These are phyloP conservation scores for Penicillium fimorum DNA, from an alignment of 495 filamentous ascomycete species.

Conservation along the genomic window DNA sequence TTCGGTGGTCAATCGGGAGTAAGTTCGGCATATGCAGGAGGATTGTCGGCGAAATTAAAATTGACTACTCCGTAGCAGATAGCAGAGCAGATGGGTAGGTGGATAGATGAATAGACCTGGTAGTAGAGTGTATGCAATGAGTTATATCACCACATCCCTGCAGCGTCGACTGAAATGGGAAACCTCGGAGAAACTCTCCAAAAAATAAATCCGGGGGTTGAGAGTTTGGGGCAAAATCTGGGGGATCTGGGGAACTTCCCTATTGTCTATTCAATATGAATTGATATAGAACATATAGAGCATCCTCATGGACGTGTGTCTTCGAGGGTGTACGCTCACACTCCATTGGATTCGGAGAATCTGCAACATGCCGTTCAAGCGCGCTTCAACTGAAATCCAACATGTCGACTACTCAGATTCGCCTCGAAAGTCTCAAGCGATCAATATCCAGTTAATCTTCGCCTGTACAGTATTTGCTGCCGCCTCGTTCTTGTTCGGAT, in stretches of 20 bases:
- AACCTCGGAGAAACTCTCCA: conserved; percentile 25
- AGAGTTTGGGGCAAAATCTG: conserved; percentile 14
- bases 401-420: conserved; percentile 21
- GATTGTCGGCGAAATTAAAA: conserved; percentile 26
- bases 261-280: neutral
- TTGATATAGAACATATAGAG: neutral
- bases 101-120: too few relatives aligned
- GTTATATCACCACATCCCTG: too few relatives aligned
- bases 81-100: too few relatives aligned
- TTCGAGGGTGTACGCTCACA: conserved; percentile 5
- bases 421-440: conserved; percentile 12
- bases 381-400: conserved; percentile 19
- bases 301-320: conserved; percentile 10
- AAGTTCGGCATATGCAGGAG: conserved; percentile 18
- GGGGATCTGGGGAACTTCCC: conserved; percentile 8
- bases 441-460: conserved; percentile 32
- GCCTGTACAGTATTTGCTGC: conserved; percentile 36
- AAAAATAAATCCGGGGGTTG: conserved; percentile 4
- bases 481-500: conserved; percentile 41
- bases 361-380: conserved; percentile 14
- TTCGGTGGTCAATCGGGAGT: conserved; percentile 20
- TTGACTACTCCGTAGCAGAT: neutral
- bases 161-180: conserved; percentile 2
- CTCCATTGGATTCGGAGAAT: conserved; percentile 8
- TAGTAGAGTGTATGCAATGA: too few relatives aligned